Base-by-base conservation (phyloP, 495 filamentous ascomycete genomes). In the Chaetomidium leptoderma region DNA sequence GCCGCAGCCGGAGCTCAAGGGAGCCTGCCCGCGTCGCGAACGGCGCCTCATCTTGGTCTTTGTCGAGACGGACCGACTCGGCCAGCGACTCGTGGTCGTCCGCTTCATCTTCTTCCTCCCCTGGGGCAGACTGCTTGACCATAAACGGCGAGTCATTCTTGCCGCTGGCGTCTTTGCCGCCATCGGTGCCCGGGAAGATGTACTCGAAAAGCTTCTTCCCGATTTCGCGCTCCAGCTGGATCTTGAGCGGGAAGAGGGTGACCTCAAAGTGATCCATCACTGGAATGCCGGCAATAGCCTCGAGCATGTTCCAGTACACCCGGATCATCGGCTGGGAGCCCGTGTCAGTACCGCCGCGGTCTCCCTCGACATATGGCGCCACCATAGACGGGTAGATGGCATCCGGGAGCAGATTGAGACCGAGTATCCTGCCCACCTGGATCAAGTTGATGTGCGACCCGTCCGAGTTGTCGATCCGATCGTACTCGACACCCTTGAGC, bases 241-340 rank as follows among this genome's bases (percentile, higher is more conserved):
- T 83, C 67, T 89, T 95, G 63, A 99, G 81, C 1, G 93, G 93
- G 69, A 93, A 91, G 10, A 97, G 74, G 59, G 91, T 88, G 49
- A 99, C 88, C 70, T 99, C 93, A 62, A 99, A 99, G 66, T 95
- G 88, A 61, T 97, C 92, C 78, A 97, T 86, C 44, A 99, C 92
- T 1, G 93, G 91, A 63, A 99, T 97, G 33, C 93, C 93, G 40
- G 92, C 93, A 66, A 99, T 96, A 35, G 92, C 93, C 69, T 99
- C 93, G 7, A 97, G 80, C 90, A 96, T 96, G 66, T 95, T 86
- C 90, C 93, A 99, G 62, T 91, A 91, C 32, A 99, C 87, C 33
- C 87, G 83, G 43, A 97, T 81, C 88, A 97, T 97, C 56, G 86
- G 86, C 55, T 76, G 74, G 24, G 72, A 73, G 29, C 66, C 70